phyloP scores from a whole-genome alignment of 345 rosid genomes.

The Schrenkiella parvula region DNA sequence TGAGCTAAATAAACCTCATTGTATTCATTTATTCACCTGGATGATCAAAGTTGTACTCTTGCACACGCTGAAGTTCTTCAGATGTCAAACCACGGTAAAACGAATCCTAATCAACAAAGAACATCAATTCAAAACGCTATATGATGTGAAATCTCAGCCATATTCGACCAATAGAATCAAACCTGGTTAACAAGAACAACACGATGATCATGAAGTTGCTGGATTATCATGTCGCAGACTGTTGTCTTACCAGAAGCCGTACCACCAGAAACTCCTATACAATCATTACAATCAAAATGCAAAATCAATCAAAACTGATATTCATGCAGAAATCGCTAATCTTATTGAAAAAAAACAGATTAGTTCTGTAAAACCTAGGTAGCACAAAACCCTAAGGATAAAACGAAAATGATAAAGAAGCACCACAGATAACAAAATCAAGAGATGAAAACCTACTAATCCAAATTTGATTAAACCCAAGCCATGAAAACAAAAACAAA shows the following conservation, averaged over 20 bases:
- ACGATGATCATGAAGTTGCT: conserved; percentile 96
- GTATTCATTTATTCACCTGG: conserved; percentile 53
- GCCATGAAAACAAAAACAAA: neutral
- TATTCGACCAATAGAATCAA: neutral
- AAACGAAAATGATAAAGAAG: neutral
- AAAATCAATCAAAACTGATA: neutral
- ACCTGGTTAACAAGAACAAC: conserved; percentile 96
- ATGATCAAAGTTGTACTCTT: conserved; percentile 98
- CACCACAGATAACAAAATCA: neutral
- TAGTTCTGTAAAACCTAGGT: neutral
- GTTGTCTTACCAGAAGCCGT: conserved; percentile 98
- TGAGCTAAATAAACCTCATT: neutral
- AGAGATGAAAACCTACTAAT: neutral
- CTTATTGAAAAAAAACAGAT: neutral
- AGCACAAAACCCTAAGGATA: neutral
- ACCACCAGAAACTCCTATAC: conserved; percentile 88
- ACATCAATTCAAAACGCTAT: neutral
- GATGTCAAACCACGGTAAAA: conserved; percentile 90
- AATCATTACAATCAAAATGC: neutral
- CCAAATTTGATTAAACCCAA: neutral
- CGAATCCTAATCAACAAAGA: conserved; percentile 54
- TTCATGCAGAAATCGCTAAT: neutral
- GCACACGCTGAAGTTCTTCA: conserved; percentile 70
- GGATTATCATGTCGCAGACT: conserved; percentile 96
- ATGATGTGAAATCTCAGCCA: neutral